phyloP scores from a whole-genome alignment of 176 grass and related monocot genomes.

The Bonia amplexicaulis region DNA sequence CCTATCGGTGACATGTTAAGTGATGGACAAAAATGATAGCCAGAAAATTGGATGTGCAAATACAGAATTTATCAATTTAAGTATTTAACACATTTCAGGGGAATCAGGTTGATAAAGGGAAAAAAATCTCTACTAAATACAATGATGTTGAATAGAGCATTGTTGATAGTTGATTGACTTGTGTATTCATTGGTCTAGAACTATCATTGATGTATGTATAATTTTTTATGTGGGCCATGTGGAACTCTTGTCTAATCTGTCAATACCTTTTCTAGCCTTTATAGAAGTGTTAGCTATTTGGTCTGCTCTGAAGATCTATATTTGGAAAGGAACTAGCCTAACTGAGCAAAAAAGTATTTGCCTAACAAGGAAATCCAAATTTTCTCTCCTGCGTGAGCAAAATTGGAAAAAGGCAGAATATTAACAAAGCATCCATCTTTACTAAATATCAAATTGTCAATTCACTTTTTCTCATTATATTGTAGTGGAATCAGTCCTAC shows the following conservation, averaged over 20 bases:
- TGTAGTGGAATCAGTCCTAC: not conserved
- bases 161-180: not conserved
- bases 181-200: not conserved
- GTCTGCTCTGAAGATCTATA: not conserved
- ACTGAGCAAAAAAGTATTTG: not conserved
- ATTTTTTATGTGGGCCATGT: not conserved
- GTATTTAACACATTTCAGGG: not conserved
- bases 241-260: not conserved
- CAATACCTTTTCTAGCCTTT: not conserved
- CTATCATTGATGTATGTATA: not conserved
- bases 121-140: not conserved
- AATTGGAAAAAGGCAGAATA: not conserved
- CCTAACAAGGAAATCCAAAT: not conserved
- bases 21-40: not conserved
- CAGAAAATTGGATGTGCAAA: not conserved
- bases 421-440: not conserved
- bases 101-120: not conserved
- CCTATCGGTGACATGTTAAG: not conserved
- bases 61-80: not conserved
- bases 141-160: not conserved
- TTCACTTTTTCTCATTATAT: not conserved
- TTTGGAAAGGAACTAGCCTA: not conserved
- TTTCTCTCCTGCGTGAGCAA: not conserved
- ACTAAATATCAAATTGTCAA: not conserved
- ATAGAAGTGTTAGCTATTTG: not conserved